A percentile compares a stretch with the other conserved stretches of the same genome.
phyloP scores from a whole-genome alignment of 2,329 filamentous ascomycete species.

The Aureobasidium sp. region DNA sequence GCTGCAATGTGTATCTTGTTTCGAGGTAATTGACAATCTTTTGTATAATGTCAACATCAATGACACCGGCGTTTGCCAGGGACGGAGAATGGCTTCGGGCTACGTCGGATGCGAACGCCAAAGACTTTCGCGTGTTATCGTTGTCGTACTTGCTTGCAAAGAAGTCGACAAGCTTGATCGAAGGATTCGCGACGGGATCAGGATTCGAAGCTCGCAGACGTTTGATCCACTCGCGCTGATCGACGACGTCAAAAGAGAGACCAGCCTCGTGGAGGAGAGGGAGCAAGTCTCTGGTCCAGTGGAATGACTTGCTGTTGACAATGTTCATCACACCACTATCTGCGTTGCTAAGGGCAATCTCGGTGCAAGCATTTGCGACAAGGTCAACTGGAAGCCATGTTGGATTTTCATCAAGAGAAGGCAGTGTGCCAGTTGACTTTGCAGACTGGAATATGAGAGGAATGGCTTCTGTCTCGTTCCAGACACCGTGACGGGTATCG shows the following conservation, averaged over 20 bases:
- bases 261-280: constrained; percentile 43
- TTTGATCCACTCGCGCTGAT: constrained; percentile 40
- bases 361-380: constrained; percentile 33
- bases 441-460: constrained; percentile 45
- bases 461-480: constrained; percentile 54
- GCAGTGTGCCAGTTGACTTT: constrained; percentile 42
- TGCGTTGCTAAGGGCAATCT: constrained; percentile 20
- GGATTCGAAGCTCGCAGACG: constrained; percentile 40
- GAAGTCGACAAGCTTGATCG: constrained; percentile 29
- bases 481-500: constrained; percentile 30
- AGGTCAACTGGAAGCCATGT: constrained; percentile 41
- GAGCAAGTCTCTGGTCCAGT: constrained; percentile 49
- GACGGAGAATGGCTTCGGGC: constrained; percentile 18
- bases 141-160: constrained; percentile 32
- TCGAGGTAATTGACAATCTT: constrained; percentile 22
- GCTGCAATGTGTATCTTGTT: not conserved
- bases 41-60: constrained; percentile 22
- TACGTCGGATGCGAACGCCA: constrained; percentile 44
- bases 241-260: constrained; percentile 39
- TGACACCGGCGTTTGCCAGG: constrained; percentile 19
- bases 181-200: constrained; percentile 27
- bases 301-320: constrained; percentile 43
- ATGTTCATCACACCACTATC: constrained; percentile 30
- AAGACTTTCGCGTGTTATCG: constrained; percentile 31
- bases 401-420: constrained; percentile 37